Evolutionary conservation across 352 stramenopile species (phyloP), one percentile per base, ranked within the genome.

Genomic region (Phytopythium montanum): DNA sequence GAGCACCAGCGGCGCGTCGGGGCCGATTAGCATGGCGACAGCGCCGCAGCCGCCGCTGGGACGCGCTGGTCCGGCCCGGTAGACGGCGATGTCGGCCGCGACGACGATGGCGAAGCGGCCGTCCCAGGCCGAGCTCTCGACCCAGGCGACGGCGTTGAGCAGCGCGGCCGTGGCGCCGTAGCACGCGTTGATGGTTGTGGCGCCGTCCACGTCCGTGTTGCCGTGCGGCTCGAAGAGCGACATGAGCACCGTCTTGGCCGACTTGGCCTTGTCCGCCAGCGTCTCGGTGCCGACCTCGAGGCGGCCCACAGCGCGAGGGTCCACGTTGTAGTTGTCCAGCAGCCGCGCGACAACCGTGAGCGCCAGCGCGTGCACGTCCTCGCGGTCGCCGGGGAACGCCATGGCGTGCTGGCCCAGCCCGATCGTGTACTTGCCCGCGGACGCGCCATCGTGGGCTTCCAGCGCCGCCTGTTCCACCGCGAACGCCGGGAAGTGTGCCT

Each of bases 271-370:
- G 68, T 88, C 86, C 59, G 90, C 73, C 41, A 99, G 78, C 46
- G 95, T 98, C 82, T 99, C 97, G 3, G 97, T 99, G 55, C 97
- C 97, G 31, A 99, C 90, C 69, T 99, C 96, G 1, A 99, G 72
- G 10, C 96, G 77, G 21, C 96, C 97, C 31, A 99, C 83, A 55
- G 95, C 69, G 2, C 75, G 69, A 5, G 87, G 58, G 14, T 66
- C 46, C 9, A 92, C 67, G 18, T 59, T 51, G 60, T 81, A 88
- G 61, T 83, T 85, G 50, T 73, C 68, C 41, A 92, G 48, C 13
- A 92, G 72, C 52, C 64, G 66, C 19, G 81, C 66, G 5, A 89
- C 75, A 21, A 62, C 75, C 26, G 77, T 88, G 53, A 92, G 64
- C 49, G 81, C 79, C 56, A 89, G 66, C 56, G 81, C 85, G 55